Conservation (phyloP, 371 early-diverging fungal genomes). For the Massospora cicadina region DNA sequence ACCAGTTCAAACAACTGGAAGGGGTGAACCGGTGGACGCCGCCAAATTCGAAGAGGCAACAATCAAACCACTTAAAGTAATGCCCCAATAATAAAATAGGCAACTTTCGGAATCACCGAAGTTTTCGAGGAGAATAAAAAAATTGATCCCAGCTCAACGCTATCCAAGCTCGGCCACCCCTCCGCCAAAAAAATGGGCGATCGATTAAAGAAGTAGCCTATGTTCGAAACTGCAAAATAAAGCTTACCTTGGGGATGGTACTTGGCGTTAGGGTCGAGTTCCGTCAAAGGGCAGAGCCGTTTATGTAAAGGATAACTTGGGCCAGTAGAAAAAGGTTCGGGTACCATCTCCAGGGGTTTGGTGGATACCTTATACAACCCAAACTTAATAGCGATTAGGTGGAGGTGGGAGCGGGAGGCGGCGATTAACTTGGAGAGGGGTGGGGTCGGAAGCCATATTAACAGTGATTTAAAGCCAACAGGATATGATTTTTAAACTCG, state of each 20-base stretch:
- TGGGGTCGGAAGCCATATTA: too few relatives aligned
- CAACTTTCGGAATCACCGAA: background rate
- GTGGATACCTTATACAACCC: background rate
- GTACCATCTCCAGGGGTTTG: background rate
- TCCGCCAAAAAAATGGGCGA: background rate
- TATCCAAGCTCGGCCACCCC: background rate
- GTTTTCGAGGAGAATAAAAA: background rate
- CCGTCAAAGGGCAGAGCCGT: background rate
- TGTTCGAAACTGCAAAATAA: background rate
- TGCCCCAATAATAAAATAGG: too few relatives aligned
- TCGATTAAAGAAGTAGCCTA: background rate
- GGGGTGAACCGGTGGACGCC: too few relatives aligned
- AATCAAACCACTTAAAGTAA: background rate
- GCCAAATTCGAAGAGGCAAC: background rate
- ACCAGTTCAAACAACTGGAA: too few relatives aligned
- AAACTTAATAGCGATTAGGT: background rate
- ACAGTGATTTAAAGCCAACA: too few relatives aligned
- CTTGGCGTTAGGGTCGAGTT: background rate
- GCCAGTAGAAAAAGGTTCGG: background rate
- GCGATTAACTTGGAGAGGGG: background rate
- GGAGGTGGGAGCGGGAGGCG: background rate
- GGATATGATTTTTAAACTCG: too few relatives aligned
- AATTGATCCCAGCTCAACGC: too few relatives aligned
- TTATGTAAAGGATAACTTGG: background rate
- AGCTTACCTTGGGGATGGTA: background rate